Base-by-base conservation (phyloP, 2,329 filamentous ascomycete species). In the Fusarium pilosicola region DNA sequence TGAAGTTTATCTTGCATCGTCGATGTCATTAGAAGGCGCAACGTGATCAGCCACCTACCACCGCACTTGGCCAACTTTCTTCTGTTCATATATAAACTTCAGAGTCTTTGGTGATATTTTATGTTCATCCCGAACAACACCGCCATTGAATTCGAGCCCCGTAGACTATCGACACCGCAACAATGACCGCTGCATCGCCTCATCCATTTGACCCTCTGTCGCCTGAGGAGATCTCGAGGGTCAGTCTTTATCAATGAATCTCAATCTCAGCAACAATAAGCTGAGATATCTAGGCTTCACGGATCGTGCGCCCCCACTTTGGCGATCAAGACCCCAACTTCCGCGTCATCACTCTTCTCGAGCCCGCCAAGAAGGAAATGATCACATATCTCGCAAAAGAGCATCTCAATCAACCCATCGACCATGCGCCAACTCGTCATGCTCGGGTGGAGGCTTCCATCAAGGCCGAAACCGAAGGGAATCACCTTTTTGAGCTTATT, bases 321-420 rank as follows among this genome's bases (percentile, higher is more conserved):
- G 45, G 66, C 10, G 60, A 28, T 0, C 60, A 71, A 17, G 69
- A 72, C 4, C 72, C 80, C 13, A 82, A 84, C 62, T 89, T 89
- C 73, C 83, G 86, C 7, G 84, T 86, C 62, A 85, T 88, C 68
- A 86, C 85, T 0, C 81, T 89, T 15, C 77, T 78, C 20, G 87
- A 89, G 68, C 87, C 87, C 0, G 78, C 80, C 3, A 90, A 89
- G 77, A 76, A 79, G n/a, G 79, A 83, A 22, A 83, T 89, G 81
- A 70, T 86, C 10, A 63, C 61, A 0, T 89, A 83, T 61, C 80
- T 89, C 1, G 83, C 86, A 10, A 74, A 69, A 6, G 84, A 88
- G 55, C 82, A 83, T 51, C 70, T 63, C 4, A 74, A 73, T 0
- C 57, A 78, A 4, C 41, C 66, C 5, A 55, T 38, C 3, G 39